Percentiles rank a stretch among this genome's conserved stretches.
phyloP scores from a whole-genome alignment of 2,329 filamentous ascomycete genomes.

The Aspergillus quadricinctus region DNA sequence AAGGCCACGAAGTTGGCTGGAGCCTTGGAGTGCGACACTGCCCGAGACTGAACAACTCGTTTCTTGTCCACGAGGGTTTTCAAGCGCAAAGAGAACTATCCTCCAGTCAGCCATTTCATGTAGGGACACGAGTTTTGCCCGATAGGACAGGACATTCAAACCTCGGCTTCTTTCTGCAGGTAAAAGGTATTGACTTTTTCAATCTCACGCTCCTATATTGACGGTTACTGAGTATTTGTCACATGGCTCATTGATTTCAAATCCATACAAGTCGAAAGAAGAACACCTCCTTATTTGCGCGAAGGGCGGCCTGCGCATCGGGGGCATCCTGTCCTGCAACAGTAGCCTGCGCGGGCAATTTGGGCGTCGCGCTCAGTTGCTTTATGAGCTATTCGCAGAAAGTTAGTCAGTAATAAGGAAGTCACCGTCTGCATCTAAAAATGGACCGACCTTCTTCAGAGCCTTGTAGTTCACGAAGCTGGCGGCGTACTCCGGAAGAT shows the following conservation, averaged over 20 bases:
- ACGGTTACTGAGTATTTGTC: slow-evolving; percentile 3
- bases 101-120: neutral
- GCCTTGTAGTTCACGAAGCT: slow-evolving; percentile 99
- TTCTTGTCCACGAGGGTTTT: slow-evolving; percentile 95
- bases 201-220: slow-evolving; percentile 78
- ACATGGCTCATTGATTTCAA: neutral
- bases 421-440: neutral
- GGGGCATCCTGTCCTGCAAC: slow-evolving; percentile 40
- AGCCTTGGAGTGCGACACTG: slow-evolving; percentile 71
- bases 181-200: slow-evolving; percentile 99
- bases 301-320: slow-evolving; percentile 83
- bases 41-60: slow-evolving; percentile 76
- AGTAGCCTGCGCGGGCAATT: slow-evolving; percentile 71
- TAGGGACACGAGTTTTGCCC: neutral
- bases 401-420: slow-evolving; percentile 16
- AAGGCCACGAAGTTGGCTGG: slow-evolving; percentile 92
- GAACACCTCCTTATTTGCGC: slow-evolving; percentile 97
- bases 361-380: slow-evolving; percentile 88
- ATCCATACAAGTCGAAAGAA: slow-evolving; percentile 86
- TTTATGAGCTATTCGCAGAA: slow-evolving; percentile 77
- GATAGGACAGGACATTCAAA: slow-evolving; percentile 41
- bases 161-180: slow-evolving; percentile 95
- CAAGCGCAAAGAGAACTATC: slow-evolving; percentile 83
- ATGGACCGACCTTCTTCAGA: slow-evolving; percentile 75
- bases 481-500: slow-evolving; percentile 97